Percentiles rank a stretch among this genome's conserved stretches.
These are phyloP conservation scores for Hypoxylon cercidicola DNA, from an alignment of 495 filamentous ascomycete species.

Conservation along the genomic window DNA sequence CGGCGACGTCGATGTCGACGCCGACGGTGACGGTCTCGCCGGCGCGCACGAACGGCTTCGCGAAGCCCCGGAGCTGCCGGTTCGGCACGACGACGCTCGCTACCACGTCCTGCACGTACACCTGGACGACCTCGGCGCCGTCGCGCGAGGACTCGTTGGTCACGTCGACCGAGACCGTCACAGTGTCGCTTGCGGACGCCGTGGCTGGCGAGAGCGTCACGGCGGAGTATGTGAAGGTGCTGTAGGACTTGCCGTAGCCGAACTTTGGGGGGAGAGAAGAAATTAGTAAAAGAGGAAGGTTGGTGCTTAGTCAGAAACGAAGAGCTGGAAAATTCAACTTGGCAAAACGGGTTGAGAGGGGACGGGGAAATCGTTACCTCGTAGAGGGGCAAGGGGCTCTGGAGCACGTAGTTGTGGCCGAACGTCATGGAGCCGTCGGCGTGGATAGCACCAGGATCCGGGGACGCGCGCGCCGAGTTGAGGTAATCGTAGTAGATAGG, in stretches of 20 bases:
- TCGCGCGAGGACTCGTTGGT: conserved; percentile 65
- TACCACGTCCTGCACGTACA: conserved; percentile 71
- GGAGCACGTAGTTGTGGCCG: conserved; percentile 73
- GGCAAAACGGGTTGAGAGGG: background rate
- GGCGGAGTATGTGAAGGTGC: conserved; percentile 65
- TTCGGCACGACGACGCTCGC: conserved; percentile 73
- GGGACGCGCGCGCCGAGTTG: conserved; percentile 67
- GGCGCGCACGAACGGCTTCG: conserved; percentile 70
- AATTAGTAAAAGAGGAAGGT: too few species aligned
- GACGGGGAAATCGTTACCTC: conserved; percentile 41
- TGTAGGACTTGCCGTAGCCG: conserved; percentile 75
- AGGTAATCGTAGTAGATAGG: conserved; percentile 78
- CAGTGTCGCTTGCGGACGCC: conserved; percentile 56
- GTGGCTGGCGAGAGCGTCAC: conserved; percentile 58
- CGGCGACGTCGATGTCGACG: conserved; percentile 61
- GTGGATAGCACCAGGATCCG: conserved; percentile 59
- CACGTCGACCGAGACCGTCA: conserved; percentile 66
- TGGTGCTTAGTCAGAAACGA: too few species aligned
- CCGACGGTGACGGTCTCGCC: conserved; percentile 67
- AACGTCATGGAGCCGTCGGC: conserved; percentile 70
- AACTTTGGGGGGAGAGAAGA: conserved; percentile 60
- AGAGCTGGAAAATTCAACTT: background rate
- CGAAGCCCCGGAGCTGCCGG: conserved; percentile 72
- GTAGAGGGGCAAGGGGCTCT: conserved; percentile 66
- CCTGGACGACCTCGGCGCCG: conserved; percentile 74